These are phyloP conservation scores for Immersiporthe knoxdaviesiana DNA, from an alignment of 2,329 filamentous ascomycete species.

Conservation along the genomic window DNA sequence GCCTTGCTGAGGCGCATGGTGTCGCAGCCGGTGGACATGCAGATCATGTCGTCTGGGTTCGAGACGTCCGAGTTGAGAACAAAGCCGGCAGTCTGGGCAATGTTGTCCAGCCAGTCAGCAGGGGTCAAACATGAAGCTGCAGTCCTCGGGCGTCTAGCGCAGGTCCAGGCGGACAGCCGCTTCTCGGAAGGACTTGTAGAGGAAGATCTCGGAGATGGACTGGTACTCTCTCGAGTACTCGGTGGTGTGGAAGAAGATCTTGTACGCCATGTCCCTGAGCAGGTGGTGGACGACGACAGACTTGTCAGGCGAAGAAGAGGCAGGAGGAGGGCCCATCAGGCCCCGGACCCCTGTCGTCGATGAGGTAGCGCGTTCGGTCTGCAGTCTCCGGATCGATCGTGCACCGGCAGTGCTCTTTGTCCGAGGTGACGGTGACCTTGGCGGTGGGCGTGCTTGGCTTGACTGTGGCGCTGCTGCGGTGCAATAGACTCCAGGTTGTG, in stretches of 20 bases:
- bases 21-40: conserved; percentile 27
- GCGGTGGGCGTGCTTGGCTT: not conserved
- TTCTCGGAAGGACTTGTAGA: conserved; percentile 28
- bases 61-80: conserved; percentile 25
- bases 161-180: conserved; percentile 28
- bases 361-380: conserved; percentile 46
- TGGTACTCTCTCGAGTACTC: conserved; percentile 25
- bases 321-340: conserved; percentile 40
- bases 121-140: conserved; percentile 29
- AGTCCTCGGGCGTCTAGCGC: conserved; percentile 15
- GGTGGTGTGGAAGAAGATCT: conserved; percentile 25
- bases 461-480: not conserved
- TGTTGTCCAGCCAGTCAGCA: conserved; percentile 28
- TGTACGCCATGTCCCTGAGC: conserved; percentile 47
- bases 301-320: not conserved
- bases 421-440: not conserved
- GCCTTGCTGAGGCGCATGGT: conserved; percentile 5
- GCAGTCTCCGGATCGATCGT: conserved; percentile 57
- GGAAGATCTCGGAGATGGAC: conserved; percentile 32
- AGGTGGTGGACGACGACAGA: conserved; percentile 55
- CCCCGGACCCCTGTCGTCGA: conserved; percentile 50
- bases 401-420: not conserved
- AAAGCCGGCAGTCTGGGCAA: conserved; percentile 26
- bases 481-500: not conserved
- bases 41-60: conserved; percentile 21